Percentiles rank a stretch among this genome's conserved stretches.
Conservation (phyloP, 306 rosid species). For the Macrotyloma uniflorum region DNA sequence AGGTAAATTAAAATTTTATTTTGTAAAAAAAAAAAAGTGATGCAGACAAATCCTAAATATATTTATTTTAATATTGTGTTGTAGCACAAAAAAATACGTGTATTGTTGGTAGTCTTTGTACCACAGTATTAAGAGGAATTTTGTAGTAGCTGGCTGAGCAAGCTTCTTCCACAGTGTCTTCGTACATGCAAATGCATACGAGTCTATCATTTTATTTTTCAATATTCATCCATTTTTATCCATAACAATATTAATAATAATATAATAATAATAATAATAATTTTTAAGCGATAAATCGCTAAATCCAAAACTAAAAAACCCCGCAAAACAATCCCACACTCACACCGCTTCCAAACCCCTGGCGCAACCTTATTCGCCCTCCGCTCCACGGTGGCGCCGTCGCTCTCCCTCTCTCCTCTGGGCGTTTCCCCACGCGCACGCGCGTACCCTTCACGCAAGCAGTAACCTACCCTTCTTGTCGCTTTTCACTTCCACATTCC, state of each 20-base stretch:
- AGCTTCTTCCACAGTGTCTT: neutral
- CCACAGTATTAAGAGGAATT: too few relatives aligned
- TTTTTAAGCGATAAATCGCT: neutral
- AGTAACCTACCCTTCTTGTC: conserved; percentile 20
- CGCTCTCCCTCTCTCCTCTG: neutral
- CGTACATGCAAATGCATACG: neutral
- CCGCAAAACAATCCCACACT: neutral
- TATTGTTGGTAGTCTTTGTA: too few relatives aligned
- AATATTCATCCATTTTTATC: too few relatives aligned
- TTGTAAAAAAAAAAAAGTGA: too few relatives aligned
- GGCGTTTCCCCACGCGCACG: conserved; percentile 1
- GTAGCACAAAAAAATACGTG: too few relatives aligned
- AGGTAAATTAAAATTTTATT: too few relatives aligned
- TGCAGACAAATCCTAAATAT: too few relatives aligned
- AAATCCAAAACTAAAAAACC: neutral
- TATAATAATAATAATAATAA: neutral
- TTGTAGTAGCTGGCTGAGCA: neutral
- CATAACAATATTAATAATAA: too few relatives aligned
- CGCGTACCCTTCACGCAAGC: conserved; percentile 7
- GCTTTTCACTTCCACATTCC: conserved; percentile 21
- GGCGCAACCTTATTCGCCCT: too few relatives aligned
- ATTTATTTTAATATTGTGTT: too few relatives aligned
- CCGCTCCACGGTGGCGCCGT: conserved; percentile 29
- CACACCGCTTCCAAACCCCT: conserved; percentile 24
- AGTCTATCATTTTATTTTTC: neutral